Evolutionary conservation across 2,329 filamentous ascomycete species (phyloP), one percentile per base, ranked within the genome.

Genomic region (Exophiala mesophila): DNA sequence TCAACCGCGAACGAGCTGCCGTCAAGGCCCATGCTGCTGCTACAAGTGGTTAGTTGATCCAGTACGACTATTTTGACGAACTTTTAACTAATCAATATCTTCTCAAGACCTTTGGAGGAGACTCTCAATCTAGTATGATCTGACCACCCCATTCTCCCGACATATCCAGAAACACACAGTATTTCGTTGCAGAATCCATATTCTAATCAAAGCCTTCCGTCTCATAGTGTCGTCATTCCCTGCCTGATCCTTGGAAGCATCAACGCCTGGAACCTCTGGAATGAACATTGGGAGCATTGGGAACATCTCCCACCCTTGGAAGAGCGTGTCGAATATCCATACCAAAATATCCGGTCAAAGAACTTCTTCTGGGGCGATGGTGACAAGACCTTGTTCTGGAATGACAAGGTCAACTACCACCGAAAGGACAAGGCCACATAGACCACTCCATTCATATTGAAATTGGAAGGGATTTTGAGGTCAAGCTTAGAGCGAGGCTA

Each of bases 231-330:
- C 61, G 80, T 85, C 55, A 71, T 84, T 54, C 89, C 90, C 43
- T 74, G 70, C 65, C 73, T 97, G 45, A 69, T 83, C 56, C 71
- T 88, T 55, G 82, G 84, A 47, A 66, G 70, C 55, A 72, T 82
- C 69, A 98, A 98, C 68, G 89, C 89, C 59, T 95, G 85, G 67
- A 81, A 82, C 63, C 81, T 95, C 52, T 98, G 88, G 88, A 82
- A 79, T 60, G 87, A 94, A 73, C 92, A 98, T 72, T 97, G 90
- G 90, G 86, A 94, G 71, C 92, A 98, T 77, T 88, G 84, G 80
- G 71, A 68, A 39, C 90, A 97, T 72, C 71, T 86, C 68, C 80
- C 85, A 48, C 85, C 92, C 55, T 75, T 90, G 57, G 88, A 94
- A 75, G 92, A 98, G 73, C 84, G 86, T 63, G 71, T 77, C 60